Base-by-base conservation (phyloP, 108 stramenopile species). In the Fistulifera pelliculosa region DNA sequence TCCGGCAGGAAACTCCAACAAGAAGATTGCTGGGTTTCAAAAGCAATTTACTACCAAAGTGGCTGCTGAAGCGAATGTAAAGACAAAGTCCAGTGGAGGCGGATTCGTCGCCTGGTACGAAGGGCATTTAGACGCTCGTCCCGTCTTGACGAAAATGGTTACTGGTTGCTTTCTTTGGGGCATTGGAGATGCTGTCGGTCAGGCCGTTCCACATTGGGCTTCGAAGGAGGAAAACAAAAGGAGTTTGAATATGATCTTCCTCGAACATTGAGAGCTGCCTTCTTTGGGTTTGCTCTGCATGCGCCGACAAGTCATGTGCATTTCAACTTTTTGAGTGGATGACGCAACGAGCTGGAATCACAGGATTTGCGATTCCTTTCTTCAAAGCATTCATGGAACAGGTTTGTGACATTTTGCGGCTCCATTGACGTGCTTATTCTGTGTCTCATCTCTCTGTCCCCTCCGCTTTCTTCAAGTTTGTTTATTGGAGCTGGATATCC, bases 351-450 rank as follows among this genome's bases (percentile, higher is more conserved):
- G 62, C 59, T n/a, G 77, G 77, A 28, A 49, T 81, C 23, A 56
- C 60, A 18, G 81, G 85, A 1, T 39, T 79, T 26, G 47, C 42
- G 13, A 70, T 79, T 55, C 74, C 86, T 11, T 52, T 87, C 11
- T 83, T 87, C 75, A 87, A 87, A 60, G 69, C 81, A 6, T 49
- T 83, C 18, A 87, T 87, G 86, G 86, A 87, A 53, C 86, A 85
- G 31, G 31, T 64, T 72, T 6, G 31, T 35, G 31, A 8, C n/a
- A n/a, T n/a, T n/a, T n/a, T n/a, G n/a, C n/a, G n/a, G n/a, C n/a
- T n/a, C n/a, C n/a, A n/a, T n/a, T n/a, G n/a, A n/a, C n/a, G n/a
- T n/a, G n/a, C n/a, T n/a, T n/a, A n/a, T n/a, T n/a, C n/a, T n/a
- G n/a, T n/a, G n/a, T n/a, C n/a, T n/a, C n/a, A n/a, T n/a, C n/a